These are phyloP conservation scores for Thymus quinquecostatus DNA, from an alignment of 257 asterid genomes.

Conservation along the genomic window DNA sequence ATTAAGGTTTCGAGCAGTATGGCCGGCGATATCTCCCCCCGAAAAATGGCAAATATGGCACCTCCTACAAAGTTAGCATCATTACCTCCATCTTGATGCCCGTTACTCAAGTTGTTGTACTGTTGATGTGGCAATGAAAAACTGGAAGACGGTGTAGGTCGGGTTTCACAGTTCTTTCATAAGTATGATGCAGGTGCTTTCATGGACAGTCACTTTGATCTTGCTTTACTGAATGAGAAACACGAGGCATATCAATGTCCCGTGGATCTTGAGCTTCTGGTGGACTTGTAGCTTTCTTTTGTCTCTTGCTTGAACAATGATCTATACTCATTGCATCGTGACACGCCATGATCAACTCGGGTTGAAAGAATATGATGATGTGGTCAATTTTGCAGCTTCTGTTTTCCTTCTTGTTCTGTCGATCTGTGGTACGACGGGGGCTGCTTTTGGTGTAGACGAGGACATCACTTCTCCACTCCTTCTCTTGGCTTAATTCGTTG, in stretches of 20 bases:
- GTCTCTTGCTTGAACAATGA: constrained; percentile 51
- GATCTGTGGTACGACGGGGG: constrained; percentile 66
- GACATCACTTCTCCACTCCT: constrained; percentile 59
- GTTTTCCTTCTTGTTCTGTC: constrained; percentile 52
- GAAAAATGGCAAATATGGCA: constrained; percentile 43
- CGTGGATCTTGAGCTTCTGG: constrained; percentile 79
- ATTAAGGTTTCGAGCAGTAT: constrained; percentile 36
- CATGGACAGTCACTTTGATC: constrained; percentile 66
- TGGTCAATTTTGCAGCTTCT: constrained; percentile 56
- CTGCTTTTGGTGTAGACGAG: constrained; percentile 34
- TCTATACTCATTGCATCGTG: constrained; percentile 51
- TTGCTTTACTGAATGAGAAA: constrained; percentile 41
- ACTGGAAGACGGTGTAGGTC: constrained; percentile 48
- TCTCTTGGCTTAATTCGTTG: constrained; percentile 91
- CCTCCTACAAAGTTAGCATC: constrained; percentile 58
- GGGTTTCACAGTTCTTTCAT: constrained; percentile 43
- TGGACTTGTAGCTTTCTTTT: constrained; percentile 77
- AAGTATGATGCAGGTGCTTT: constrained; percentile 61
- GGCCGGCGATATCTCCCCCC: constrained; percentile 55
- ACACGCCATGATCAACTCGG: constrained; percentile 37
- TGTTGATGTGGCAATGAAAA: constrained; percentile 41
- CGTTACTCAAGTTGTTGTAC: constrained; percentile 40
- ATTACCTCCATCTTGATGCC: constrained; percentile 58
- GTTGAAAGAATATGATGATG: constrained; percentile 53
- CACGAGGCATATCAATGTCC: constrained; percentile 44